Conservation (phyloP, 305 asterid species). For the Solanum aculeatissimum region DNA sequence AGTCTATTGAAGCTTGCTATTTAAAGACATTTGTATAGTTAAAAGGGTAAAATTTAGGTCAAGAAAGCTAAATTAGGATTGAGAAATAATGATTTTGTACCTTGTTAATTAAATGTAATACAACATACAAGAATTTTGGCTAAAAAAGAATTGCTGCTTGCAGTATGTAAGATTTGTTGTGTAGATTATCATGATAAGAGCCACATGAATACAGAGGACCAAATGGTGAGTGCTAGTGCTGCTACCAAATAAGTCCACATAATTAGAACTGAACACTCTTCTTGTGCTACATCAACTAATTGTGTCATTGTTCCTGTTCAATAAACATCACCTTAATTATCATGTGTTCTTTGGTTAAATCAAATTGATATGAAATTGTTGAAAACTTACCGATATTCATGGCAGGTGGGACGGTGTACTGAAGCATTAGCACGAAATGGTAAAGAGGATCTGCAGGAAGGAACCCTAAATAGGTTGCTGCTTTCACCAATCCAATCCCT, state of each 20-base stretch:
- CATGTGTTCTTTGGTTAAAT: background rate
- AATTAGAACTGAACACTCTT: constrained; percentile 68
- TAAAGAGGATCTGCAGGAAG: constrained; percentile 77
- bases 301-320: constrained; percentile 80
- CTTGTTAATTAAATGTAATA: background rate
- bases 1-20: too few relatives aligned
- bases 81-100: background rate
- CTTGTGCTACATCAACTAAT: constrained; percentile 73
- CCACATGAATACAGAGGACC: constrained; percentile 95
- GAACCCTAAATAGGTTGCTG: constrained; percentile 50
- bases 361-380: background rate
- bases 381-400: constrained; percentile 54
- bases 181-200: constrained; percentile 19
- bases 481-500: constrained; percentile 54
- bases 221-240: constrained; percentile 59
- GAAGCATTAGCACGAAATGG: constrained; percentile 71
- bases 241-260: constrained; percentile 81
- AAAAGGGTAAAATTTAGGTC: too few relatives aligned
- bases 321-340: background rate
- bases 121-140: background rate
- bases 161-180: background rate
- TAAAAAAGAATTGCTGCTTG: background rate
- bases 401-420: constrained; percentile 80
- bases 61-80: too few relatives aligned
- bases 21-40: too few relatives aligned